These are phyloP conservation scores for Cenchrus fungigraminus DNA, from an alignment of 176 grass and related monocot genomes.

Conservation along the genomic window DNA sequence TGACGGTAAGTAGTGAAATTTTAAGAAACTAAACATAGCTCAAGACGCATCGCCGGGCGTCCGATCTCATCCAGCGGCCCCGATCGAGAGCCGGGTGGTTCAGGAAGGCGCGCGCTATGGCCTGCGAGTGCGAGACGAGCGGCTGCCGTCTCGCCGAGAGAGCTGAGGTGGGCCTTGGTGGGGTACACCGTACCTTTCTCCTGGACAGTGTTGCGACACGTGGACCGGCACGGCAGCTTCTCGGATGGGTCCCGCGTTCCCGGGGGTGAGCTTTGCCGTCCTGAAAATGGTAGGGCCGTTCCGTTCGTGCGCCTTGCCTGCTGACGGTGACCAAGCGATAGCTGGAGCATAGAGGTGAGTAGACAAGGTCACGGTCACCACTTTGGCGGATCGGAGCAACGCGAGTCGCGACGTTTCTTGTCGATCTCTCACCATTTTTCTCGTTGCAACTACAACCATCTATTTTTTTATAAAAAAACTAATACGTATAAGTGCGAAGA, in stretches of 20 bases:
- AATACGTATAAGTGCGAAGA: too few species aligned
- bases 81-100: background rate
- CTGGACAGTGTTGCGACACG: background rate
- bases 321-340: background rate
- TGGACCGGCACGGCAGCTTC: background rate
- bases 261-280: background rate
- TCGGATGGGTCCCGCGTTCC: background rate
- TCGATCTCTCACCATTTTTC: background rate
- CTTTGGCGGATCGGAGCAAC: background rate
- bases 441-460: too few species aligned
- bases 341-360: background rate
- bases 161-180: background rate
- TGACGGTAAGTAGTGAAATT: too few species aligned
- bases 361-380: background rate
- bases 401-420: background rate
- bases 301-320: too few species aligned
- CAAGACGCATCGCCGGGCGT: background rate
- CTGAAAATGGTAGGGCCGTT: background rate
- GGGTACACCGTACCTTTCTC: background rate
- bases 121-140: background rate
- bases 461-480: too few species aligned
- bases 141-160: background rate
- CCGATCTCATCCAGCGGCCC: background rate
- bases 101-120: conserved; percentile 10
- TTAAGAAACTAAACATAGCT: too few species aligned